Evolutionary conservation across 2,329 filamentous ascomycete genomes (phyloP).

Genomic region (Cordyceps tenuipes): DNA sequence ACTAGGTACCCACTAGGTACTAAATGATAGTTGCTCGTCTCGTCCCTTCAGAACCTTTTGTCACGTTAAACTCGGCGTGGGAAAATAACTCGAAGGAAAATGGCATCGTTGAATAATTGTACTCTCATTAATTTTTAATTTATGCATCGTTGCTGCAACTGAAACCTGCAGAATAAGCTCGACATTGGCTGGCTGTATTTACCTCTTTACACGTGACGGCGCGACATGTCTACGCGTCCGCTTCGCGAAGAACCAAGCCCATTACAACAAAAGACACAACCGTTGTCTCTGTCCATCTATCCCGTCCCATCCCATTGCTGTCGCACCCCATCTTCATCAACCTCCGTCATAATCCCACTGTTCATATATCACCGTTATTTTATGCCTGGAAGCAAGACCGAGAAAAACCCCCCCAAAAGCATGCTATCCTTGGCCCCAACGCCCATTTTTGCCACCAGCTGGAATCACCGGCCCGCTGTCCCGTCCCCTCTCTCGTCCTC

Average conservation of each 20-base stretch:
- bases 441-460: constrained; percentile 35
- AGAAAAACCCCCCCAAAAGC: constrained; percentile 14
- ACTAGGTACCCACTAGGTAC: too few relatives aligned
- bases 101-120: too few relatives aligned
- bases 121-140: background rate
- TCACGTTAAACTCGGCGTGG: too few relatives aligned
- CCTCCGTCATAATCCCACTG: background rate
- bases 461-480: constrained; percentile 37
- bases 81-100: too few relatives aligned
- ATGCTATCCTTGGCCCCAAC: constrained; percentile 36
- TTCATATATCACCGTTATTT: constrained; percentile 16
- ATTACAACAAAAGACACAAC: constrained; percentile 7
- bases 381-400: constrained; percentile 23
- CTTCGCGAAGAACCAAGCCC: background rate
- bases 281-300: background rate
- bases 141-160: background rate
- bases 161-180: background rate
- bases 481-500: constrained; percentile 53
- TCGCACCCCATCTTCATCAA: background rate
- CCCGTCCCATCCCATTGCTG: background rate
- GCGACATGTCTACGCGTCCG: constrained; percentile 15
- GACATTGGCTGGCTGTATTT: background rate
- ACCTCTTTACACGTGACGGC: constrained; percentile 23
- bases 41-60: too few relatives aligned
- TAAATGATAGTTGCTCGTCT: too few relatives aligned